phyloP scores from a whole-genome alignment of 2,329 filamentous ascomycete species.

The Laburnicola sp. region DNA sequence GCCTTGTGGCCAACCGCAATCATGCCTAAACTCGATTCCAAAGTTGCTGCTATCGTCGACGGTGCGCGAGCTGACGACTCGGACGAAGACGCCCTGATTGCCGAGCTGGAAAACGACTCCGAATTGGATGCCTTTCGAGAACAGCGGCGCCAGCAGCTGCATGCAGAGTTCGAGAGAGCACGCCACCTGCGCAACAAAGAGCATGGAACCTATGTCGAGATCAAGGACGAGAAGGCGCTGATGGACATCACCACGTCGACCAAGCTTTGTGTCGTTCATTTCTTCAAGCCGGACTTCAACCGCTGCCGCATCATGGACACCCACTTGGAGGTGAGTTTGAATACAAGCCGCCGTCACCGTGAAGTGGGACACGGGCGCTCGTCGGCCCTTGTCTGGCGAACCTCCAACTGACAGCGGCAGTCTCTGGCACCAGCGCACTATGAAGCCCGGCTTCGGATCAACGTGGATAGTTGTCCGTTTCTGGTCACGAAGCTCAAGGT shows the following conservation, averaged over 20 bases:
- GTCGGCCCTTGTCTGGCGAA: background rate
- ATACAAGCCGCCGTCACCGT: background rate
- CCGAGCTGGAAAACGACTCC: slow-evolving; percentile 60
- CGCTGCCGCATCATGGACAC: slow-evolving; percentile 65
- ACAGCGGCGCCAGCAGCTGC: slow-evolving; percentile 60
- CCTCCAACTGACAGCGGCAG: slow-evolving; percentile 27
- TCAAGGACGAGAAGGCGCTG: slow-evolving; percentile 61
- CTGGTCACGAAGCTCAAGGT: slow-evolving; percentile 61
- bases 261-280: slow-evolving; percentile 63
- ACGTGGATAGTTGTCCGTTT: slow-evolving; percentile 63
- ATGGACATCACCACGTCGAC: slow-evolving; percentile 64
- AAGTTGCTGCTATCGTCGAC: slow-evolving; percentile 57
- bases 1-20: slow-evolving; percentile 14
- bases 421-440: slow-evolving; percentile 59
- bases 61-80: slow-evolving; percentile 49
- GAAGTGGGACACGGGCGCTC: background rate
- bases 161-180: slow-evolving; percentile 58
- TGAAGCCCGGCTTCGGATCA: slow-evolving; percentile 62
- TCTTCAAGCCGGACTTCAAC: slow-evolving; percentile 66
- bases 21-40: slow-evolving; percentile 55
- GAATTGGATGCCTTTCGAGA: slow-evolving; percentile 59
- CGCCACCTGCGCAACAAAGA: slow-evolving; percentile 55
- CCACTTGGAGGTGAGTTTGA: slow-evolving; percentile 52
- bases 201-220: slow-evolving; percentile 59
- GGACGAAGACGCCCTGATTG: slow-evolving; percentile 64